Conservation (phyloP, 768 basidiomycete species). For the Boletus huronensis region DNA sequence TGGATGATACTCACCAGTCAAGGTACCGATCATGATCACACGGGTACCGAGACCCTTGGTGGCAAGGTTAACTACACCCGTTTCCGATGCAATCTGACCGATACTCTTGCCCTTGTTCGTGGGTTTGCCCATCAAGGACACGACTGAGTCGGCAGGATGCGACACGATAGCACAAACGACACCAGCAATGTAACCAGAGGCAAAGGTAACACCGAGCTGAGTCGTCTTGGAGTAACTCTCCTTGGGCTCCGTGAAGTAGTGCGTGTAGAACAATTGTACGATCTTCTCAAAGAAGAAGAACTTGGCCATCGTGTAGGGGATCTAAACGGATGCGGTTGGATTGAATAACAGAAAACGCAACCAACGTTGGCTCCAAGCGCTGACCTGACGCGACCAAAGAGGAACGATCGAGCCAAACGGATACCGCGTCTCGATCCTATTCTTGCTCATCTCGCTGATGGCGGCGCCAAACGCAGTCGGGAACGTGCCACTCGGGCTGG, state of each 20-base stretch:
- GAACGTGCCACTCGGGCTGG: conserved; percentile 71
- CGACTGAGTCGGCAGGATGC: conserved; percentile 91
- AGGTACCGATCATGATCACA: conserved; percentile 78
- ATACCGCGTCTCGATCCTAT: conserved; percentile 70
- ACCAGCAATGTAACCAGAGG: conserved; percentile 92
- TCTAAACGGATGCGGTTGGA: conserved; percentile 41
- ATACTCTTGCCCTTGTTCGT: conserved; percentile 77
- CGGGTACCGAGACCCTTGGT: conserved; percentile 87
- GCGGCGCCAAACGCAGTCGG: conserved; percentile 72
- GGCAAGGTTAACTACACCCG: conserved; percentile 58
- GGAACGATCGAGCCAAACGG: conserved; percentile 84
- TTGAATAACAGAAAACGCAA: neutral
- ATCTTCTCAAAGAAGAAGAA: conserved; percentile 96
- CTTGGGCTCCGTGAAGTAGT: conserved; percentile 79
- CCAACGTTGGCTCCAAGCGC: conserved; percentile 4
- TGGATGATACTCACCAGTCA: conserved; percentile 37
- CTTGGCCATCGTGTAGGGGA: conserved; percentile 99
- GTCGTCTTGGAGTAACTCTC: conserved; percentile 75
- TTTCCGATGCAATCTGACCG: conserved; percentile 68
- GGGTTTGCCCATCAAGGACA: conserved; percentile 91
- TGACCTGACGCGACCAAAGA: conserved; percentile 84
- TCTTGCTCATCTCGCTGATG: conserved; percentile 62
- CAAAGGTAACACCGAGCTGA: conserved; percentile 86
- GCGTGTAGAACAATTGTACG: conserved; percentile 82
- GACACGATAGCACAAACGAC: conserved; percentile 95